These are phyloP conservation scores for Cyclocybe cylindracea DNA, from an alignment of 768 basidiomycete species.

Conservation along the genomic window DNA sequence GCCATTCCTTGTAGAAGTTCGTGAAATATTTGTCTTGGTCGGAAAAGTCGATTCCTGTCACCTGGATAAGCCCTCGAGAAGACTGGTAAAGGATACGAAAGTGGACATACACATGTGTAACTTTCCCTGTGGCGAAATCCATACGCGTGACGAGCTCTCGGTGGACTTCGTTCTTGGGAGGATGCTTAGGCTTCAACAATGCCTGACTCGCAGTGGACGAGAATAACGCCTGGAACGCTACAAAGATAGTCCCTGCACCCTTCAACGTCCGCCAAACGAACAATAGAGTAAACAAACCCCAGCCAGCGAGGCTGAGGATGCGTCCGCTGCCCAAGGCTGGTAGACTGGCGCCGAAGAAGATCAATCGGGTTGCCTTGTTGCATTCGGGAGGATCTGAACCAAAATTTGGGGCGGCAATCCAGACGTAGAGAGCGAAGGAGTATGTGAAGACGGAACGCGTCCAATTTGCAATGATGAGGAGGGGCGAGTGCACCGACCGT, in stretches of 20 bases:
- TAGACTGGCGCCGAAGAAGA: conserved; percentile 26
- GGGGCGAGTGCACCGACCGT: conserved; percentile 22
- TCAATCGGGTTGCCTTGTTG: conserved; percentile 20
- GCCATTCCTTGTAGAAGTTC: conserved; percentile 22
- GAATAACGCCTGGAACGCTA: conserved; percentile 18
- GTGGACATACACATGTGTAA: conserved; percentile 5
- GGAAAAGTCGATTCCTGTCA: conserved; percentile 18
- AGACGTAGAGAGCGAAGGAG: conserved; percentile 25
- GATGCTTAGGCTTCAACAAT: conserved; percentile 19
- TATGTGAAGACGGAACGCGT: conserved; percentile 26
- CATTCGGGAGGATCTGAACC: conserved; percentile 19
- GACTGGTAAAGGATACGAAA: background rate
- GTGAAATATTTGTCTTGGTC: conserved; percentile 24
- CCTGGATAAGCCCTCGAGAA: background rate
- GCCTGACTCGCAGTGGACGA: conserved; percentile 17
- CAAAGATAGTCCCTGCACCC: conserved; percentile 17
- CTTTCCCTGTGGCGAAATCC: conserved; percentile 18
- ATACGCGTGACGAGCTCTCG: conserved; percentile 13
- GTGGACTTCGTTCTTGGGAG: conserved; percentile 20
- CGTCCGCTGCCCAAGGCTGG: conserved; percentile 22
- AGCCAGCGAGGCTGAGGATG: conserved; percentile 19
- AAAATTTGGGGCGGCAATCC: conserved; percentile 23
- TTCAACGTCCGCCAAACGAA: conserved; percentile 19
- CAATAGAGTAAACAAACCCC: conserved; percentile 18
- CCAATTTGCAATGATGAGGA: conserved; percentile 27